A percentile compares a stretch with the other conserved stretches of the same genome.
Evolutionary conservation across 2,329 filamentous ascomycete species (phyloP).

Genomic region (Ophiocordyceps polyrhachis-furcata): DNA sequence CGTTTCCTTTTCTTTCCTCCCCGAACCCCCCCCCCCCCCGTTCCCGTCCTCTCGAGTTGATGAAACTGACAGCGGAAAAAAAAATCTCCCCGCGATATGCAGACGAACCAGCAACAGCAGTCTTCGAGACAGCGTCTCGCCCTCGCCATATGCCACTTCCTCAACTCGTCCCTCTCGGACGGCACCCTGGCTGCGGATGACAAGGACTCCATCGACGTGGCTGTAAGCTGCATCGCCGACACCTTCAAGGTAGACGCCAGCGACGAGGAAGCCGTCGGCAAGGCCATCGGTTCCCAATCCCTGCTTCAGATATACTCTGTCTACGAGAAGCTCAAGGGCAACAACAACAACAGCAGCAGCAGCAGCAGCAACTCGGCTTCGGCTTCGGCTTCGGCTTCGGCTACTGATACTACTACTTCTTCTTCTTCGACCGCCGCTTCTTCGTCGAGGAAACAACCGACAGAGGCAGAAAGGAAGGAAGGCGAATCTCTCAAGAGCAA

Average conservation of each 20-base stretch:
- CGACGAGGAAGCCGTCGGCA: slow-evolving; percentile 51
- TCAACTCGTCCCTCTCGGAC: slow-evolving; percentile 65
- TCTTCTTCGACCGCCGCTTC: slow-evolving; percentile 7
- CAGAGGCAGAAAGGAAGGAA: slow-evolving; percentile 49
- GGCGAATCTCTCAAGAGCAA: slow-evolving; percentile 78
- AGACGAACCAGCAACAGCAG: slow-evolving; percentile 16
- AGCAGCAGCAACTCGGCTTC: too few species aligned
- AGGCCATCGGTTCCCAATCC: slow-evolving; percentile 71
- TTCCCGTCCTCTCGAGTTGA: too few species aligned
- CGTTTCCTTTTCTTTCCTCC: too few species aligned
- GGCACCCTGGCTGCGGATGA: slow-evolving; percentile 80
- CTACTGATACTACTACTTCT: neutral
- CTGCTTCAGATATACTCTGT: slow-evolving; percentile 84
- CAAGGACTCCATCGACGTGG: slow-evolving; percentile 83
- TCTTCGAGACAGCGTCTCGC: slow-evolving; percentile 66
- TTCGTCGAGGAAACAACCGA: slow-evolving; percentile 10
- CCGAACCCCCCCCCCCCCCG: too few species aligned
- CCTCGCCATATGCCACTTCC: slow-evolving; percentile 93
- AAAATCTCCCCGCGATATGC: too few species aligned
- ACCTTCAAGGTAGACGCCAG: slow-evolving; percentile 86
- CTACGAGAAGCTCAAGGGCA: slow-evolving; percentile 82
- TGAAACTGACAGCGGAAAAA: too few species aligned
- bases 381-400: neutral
- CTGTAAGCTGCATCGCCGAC: slow-evolving; percentile 84
- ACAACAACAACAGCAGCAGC: too few species aligned